phyloP scores from a whole-genome alignment of 352 stramenopile species.

The Phytophthora kernoviae region DNA sequence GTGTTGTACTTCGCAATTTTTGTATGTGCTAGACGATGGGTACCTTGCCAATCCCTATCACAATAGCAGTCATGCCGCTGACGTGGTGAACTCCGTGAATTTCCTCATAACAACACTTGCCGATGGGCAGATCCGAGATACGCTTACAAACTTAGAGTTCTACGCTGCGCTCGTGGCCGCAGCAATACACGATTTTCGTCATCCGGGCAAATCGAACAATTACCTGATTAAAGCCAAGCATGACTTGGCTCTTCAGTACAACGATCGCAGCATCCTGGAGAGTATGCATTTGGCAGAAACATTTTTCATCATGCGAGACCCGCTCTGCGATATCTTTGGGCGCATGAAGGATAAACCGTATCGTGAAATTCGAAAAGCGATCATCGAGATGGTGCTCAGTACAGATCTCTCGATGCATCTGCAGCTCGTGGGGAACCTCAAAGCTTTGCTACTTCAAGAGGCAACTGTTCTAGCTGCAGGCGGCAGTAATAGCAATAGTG shows the following conservation, averaged over 20 bases:
- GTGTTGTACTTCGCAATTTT: slow-evolving; percentile 78
- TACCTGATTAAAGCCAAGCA: slow-evolving; percentile 84
- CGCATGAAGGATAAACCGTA: slow-evolving; percentile 80
- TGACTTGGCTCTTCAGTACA: slow-evolving; percentile 85
- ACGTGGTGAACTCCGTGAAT: slow-evolving; percentile 86
- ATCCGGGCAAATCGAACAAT: slow-evolving; percentile 87
- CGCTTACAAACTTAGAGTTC: slow-evolving; percentile 79
- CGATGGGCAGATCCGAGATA: slow-evolving; percentile 74
- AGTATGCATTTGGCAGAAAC: slow-evolving; percentile 88
- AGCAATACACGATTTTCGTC: slow-evolving; percentile 86
- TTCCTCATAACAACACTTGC: slow-evolving; percentile 74
- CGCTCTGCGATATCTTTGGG: slow-evolving; percentile 79
- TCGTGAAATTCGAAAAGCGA: slow-evolving; percentile 81
- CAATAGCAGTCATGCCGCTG: slow-evolving; percentile 77
- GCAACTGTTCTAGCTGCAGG: slow-evolving; percentile 29
- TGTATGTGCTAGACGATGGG: slow-evolving; percentile 78
- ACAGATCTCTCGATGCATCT: slow-evolving; percentile 87
- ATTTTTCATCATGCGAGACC: slow-evolving; percentile 80
- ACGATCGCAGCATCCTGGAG: slow-evolving; percentile 84
- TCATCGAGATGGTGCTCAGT: slow-evolving; percentile 90
- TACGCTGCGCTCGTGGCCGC: slow-evolving; percentile 79
- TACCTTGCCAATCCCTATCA: slow-evolving; percentile 83
- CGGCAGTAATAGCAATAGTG: slow-evolving; percentile 20
- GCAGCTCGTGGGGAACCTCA: slow-evolving; percentile 78
- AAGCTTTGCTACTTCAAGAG: slow-evolving; percentile 76